Percentiles rank a stretch among this genome's conserved stretches.
These are phyloP conservation scores for Diaporthe capsici DNA, from an alignment of 2,329 filamentous ascomycete genomes.

Conservation along the genomic window DNA sequence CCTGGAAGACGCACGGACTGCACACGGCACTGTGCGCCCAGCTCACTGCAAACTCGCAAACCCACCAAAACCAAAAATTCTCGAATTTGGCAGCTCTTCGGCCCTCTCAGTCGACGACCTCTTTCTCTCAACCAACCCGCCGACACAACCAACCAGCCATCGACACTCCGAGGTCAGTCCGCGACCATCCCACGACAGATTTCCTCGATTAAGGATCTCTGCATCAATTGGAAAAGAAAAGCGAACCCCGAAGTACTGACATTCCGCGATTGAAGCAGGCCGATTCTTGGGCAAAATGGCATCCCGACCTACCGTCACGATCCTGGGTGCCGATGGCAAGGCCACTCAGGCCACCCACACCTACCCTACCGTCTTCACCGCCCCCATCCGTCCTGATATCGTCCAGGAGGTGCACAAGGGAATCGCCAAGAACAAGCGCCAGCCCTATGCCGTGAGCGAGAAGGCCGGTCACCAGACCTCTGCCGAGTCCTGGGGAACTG, in stretches of 20 bases:
- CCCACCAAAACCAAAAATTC: conserved; percentile 40
- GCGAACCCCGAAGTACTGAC: conserved; percentile 34
- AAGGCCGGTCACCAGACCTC: conserved; percentile 99
- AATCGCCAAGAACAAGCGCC: conserved; percentile 99
- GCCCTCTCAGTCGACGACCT: conserved; percentile 18
- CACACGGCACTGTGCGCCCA: background rate
- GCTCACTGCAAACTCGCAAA: conserved; percentile 30
- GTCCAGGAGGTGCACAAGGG: conserved; percentile 99
- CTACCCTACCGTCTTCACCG: conserved; percentile 96
- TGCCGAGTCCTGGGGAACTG: conserved; percentile 99
- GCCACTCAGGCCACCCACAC: conserved; percentile 90
- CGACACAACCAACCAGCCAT: conserved; percentile 39
- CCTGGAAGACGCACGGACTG: background rate
- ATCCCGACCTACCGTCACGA: conserved; percentile 96
- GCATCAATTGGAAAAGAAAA: background rate
- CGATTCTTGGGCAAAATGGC: conserved; percentile 76
- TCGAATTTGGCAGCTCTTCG: conserved; percentile 31
- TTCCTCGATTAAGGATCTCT: background rate
- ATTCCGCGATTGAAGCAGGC: conserved; percentile 37
- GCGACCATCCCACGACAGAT: background rate
- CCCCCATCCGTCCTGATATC: conserved; percentile 98
- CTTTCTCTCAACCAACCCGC: conserved; percentile 33
- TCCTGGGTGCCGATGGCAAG: conserved; percentile 96
- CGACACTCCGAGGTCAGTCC: conserved; percentile 29
- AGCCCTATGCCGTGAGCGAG: conserved; percentile 99